Evolutionary conservation across 805 yeast genomes (phyloP).

Genomic region (Tetrapisispora namnaoensis): DNA sequence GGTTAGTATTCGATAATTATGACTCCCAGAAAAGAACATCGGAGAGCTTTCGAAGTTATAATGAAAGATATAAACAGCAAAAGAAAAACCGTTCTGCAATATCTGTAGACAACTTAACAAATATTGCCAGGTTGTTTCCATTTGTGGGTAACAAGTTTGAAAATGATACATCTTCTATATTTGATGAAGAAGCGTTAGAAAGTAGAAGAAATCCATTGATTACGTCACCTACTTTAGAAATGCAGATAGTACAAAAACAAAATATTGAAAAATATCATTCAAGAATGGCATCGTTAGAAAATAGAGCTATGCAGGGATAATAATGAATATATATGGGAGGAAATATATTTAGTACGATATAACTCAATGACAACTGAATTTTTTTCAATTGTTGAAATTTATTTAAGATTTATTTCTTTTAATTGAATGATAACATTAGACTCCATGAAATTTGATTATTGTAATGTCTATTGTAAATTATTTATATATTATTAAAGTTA

Average conservation of each 20-base stretch:
- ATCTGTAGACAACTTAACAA: not conserved
- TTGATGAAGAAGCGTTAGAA: not conserved
- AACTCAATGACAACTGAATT: too few relatives aligned
- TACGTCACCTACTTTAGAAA: constrained; percentile 71
- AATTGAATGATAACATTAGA: not conserved
- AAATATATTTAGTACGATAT: too few relatives aligned
- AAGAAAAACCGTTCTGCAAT: not conserved
- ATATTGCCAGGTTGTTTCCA: not conserved
- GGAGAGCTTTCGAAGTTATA: not conserved
- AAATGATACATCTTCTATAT: not conserved
- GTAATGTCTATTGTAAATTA: not conserved
- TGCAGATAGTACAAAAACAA: not conserved
- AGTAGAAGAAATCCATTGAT: constrained; percentile 38
- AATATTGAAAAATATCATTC: not conserved
- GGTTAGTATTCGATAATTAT: not conserved
- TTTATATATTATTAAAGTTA: not conserved
- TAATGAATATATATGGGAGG: too few relatives aligned
- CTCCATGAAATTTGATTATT: not conserved
- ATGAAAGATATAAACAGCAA: not conserved
- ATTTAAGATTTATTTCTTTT: too few relatives aligned
- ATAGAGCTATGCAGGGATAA: not conserved
- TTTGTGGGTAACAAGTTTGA: not conserved
- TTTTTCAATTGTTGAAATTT: not conserved
- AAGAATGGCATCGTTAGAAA: not conserved
- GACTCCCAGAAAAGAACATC: constrained; percentile 28